phyloP scores from a whole-genome alignment of 331 rosid species.

The Saraca asoca region DNA sequence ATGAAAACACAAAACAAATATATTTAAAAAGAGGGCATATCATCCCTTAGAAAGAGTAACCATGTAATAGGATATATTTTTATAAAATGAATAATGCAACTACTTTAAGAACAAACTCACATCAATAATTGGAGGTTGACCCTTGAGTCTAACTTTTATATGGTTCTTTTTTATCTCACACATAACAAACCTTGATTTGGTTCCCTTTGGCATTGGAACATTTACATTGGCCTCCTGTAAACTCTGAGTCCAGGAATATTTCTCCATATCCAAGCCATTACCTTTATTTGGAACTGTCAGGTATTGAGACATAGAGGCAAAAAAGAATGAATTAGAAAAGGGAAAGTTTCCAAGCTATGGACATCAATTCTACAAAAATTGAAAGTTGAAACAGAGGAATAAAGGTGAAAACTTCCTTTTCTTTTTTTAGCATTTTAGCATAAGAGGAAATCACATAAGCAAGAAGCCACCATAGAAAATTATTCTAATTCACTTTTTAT shows the following conservation, averaged over 20 bases:
- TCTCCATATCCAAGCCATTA: conserved; percentile 90
- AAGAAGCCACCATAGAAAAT: no score
- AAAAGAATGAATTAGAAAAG: conserved; percentile 1
- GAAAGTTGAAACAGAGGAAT: background rate
- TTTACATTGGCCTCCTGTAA: conserved; percentile 76
- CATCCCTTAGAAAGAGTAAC: no score
- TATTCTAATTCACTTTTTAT: no score
- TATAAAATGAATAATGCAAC: no score
- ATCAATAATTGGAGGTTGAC: conserved; percentile 86
- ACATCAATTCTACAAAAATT: background rate
- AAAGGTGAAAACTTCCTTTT: no score
- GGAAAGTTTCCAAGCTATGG: background rate
- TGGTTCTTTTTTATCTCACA: conserved; percentile 84
- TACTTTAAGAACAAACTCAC: conserved; percentile 42
- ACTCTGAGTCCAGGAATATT: conserved; percentile 90
- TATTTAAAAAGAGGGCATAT: no score
- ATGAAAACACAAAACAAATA: background rate
- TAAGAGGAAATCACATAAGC: no score
- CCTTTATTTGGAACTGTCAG: conserved; percentile 80
- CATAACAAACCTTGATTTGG: conserved; percentile 64
- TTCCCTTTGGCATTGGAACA: conserved; percentile 81
- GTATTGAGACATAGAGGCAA: background rate
- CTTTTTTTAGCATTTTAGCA: no score
- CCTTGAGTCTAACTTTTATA: conserved; percentile 86
- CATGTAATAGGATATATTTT: no score